Base-by-base conservation (phyloP, 139 green algal genomes). In the Astrephomene gubernaculifera region DNA sequence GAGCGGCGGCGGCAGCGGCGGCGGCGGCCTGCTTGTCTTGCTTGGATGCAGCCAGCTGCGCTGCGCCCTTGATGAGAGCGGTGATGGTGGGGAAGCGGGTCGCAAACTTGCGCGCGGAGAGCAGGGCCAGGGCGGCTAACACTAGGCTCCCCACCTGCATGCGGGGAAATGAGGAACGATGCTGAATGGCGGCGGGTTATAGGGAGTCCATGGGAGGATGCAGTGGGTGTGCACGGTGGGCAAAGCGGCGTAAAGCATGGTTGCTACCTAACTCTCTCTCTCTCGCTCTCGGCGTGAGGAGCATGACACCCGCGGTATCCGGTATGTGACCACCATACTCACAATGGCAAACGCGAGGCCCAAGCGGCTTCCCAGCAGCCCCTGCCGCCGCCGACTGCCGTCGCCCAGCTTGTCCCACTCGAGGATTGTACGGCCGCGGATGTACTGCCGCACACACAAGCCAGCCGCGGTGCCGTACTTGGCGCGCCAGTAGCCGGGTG, bases 401-500 rank as follows among this genome's bases (percentile, higher is more conserved):
- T 38, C 9, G 12, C 38, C 57, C 57, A 82, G n/a, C 38, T 25
- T 38, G 75, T 71, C 57, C 75, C 75, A 82, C 38, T 82, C 54
- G 25, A 57, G 54, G 14, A 82, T 17, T 29, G 75, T 81, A 3
- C 81, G 35, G 54, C 81, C 54, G 39, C 54, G 63, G n/a, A 90
- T 83, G 33, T 68, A 88, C 45, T 90, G 87, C 12, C 64, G 44
- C 27, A 88, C 60, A 41, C 87, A 90, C 22, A 35, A 27, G 4
- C 87, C 75, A 2, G 29, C 39, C 0, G 74, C 53, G 54, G 17
- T 57, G 24, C 60, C 57, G 39, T 52, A 69, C 60, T 14, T 3
- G 9, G 73, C 39, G 25, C 81, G 75, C 38, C 65, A 81, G 63
- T 71, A 88, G 31, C 69, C 76, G 17, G 87, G 82, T 3, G 67